Conservation (phyloP, 2,329 filamentous ascomycete genomes). For the Scolecobasidium constrictum region DNA sequence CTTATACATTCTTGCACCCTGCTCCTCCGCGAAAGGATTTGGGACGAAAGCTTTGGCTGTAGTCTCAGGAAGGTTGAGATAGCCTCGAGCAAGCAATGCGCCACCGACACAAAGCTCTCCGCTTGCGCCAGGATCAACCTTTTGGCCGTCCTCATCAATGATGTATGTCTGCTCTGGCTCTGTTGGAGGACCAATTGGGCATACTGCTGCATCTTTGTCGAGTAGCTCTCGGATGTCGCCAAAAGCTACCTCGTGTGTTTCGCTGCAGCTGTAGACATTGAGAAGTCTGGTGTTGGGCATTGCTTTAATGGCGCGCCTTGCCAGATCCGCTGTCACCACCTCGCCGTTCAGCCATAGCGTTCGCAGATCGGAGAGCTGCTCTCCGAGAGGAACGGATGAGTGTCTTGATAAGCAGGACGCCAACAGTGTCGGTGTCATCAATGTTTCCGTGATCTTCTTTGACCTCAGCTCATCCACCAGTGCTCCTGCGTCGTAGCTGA, state of each 20-base stretch:
- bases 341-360: conserved; percentile 75
- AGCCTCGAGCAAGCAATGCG: conserved; percentile 61
- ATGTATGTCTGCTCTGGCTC: conserved; percentile 62
- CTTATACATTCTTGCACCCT: conserved; percentile 59
- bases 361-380: conserved; percentile 52
- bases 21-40: conserved; percentile 50
- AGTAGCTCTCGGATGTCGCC: conserved; percentile 63
- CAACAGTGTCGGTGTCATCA: conserved; percentile 74
- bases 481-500: conserved; percentile 65
- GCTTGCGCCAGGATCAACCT: conserved; percentile 48
- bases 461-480: conserved; percentile 59
- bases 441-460: conserved; percentile 62
- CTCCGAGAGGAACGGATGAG: conserved; percentile 45
- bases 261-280: conserved; percentile 74
- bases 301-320: conserved; percentile 54
- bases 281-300: conserved; percentile 60
- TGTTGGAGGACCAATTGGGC: conserved; percentile 62
- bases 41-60: conserved; percentile 61
- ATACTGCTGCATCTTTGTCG: conserved; percentile 45
- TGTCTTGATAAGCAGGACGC: conserved; percentile 63
- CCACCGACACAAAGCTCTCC: conserved; percentile 72
- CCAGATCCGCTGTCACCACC: conserved; percentile 69
- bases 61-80: conserved; percentile 68
- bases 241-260: conserved; percentile 71
- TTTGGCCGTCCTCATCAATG: conserved; percentile 56